A percentile compares a stretch with the other conserved stretches of the same genome.
Evolutionary conservation across 1,284 basidiomycete genomes (phyloP).

Genomic region (Austropuccinia psidii): DNA sequence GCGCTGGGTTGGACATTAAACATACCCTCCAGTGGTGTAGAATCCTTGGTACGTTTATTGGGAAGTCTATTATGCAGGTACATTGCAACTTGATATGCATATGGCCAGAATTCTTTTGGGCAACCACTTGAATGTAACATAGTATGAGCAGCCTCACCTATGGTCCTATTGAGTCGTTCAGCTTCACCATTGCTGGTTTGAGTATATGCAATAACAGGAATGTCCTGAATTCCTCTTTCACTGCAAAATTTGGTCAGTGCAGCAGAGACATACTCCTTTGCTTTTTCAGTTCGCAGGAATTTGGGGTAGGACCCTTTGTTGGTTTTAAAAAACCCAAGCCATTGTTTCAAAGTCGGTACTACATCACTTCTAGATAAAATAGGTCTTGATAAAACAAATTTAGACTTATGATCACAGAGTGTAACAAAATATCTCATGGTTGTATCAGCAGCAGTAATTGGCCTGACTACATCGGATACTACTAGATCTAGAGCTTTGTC

Average conservation of each 20-base stretch:
- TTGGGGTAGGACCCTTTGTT: not conserved
- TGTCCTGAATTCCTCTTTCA: not conserved
- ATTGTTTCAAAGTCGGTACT: not conserved
- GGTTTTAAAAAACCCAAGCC: not conserved
- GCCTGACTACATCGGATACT: not conserved
- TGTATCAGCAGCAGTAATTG: not conserved
- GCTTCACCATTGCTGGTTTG: conserved; percentile 6
- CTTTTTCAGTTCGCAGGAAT: not conserved
- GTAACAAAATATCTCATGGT: not conserved
- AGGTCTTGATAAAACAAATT: not conserved
- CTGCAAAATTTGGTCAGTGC: not conserved
- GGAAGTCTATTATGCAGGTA: conserved; percentile 1
- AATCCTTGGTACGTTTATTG: not conserved
- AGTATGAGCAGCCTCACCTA: not conserved
- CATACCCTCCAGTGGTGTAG: not conserved
- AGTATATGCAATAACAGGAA: not conserved
- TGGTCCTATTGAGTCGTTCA: conserved; percentile 6
- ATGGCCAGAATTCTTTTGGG: not conserved
- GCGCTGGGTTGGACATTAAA: not conserved
- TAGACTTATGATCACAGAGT: not conserved
- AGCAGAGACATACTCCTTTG: not conserved
- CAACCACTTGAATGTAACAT: not conserved
- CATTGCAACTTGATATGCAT: not conserved
- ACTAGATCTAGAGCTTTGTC: not conserved
- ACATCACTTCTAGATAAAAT: not conserved